Base-by-base conservation (phyloP, 2,329 filamentous ascomycete genomes). In the Neoarthrinium moseri region DNA sequence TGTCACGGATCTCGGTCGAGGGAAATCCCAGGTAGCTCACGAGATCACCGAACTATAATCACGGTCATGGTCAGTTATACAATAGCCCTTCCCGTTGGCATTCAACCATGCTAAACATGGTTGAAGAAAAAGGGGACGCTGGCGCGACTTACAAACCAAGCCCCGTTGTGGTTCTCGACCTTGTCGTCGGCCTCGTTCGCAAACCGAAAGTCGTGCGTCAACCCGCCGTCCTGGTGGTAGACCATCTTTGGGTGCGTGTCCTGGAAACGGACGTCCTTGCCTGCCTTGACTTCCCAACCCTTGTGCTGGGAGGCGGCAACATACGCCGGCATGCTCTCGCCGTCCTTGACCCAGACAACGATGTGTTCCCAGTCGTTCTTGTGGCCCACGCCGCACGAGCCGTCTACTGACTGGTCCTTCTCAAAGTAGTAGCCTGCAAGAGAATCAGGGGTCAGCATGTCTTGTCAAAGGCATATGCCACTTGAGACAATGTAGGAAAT, bases 341-440 rank as follows among this genome's bases (percentile, higher is more conserved):
- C 47, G 13, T 46, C 37, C 45, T 45, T 18, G n/a, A 49, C 45
- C 46, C 48, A 57, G 13, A 57, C 50, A 13, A 43, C 45, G 24
- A 56, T 48, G 45, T 56, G 51, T 35, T 54, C 54, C 54, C 54
- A 58, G 43, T 56, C 55, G 29, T 70, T 62, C 3, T 51, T 56
- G 56, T 69, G 66, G 23, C 60, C 59, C 6, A 52, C n/a, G n/a
- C n/a, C n/a, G 52, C 26, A 54, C 55, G 44, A 49, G 43, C 53
- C 35, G 13, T 50, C 45, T 21, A 53, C 43, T 11, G 55, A 51
- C 6, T 59, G 56, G 53, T 69, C 66, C 56, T 69, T 69, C 46
- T 69, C 66, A 41, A 70, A 69, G 56, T 69, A 71, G 58, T 70
- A 69, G 48, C n/a, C n/a, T n/a, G n/a, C n/a, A n/a, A n/a, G n/a